Conservation (phyloP, 768 basidiomycete species). For the Myochromella boudieri region DNA sequence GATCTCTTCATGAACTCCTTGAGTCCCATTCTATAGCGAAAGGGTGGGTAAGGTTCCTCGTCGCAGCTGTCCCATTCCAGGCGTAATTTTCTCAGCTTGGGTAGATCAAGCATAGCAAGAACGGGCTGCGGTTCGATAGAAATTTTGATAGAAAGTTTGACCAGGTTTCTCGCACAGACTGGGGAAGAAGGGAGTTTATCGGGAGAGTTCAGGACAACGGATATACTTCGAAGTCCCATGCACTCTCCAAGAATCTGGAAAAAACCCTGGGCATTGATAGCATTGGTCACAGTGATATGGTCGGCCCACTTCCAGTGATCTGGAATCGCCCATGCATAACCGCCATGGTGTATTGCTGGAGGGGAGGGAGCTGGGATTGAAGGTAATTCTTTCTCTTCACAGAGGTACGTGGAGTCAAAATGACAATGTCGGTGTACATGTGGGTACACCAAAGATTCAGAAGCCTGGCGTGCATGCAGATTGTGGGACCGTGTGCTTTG, state of each 20-base stretch:
- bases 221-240: not conserved
- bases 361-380: too few species aligned
- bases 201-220: not conserved
- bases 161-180: not conserved
- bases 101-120: not conserved
- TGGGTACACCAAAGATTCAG: too few species aligned
- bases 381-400: too few species aligned
- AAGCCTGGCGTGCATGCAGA: too few species aligned
- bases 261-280: not conserved
- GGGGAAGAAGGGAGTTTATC: not conserved
- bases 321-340: not conserved
- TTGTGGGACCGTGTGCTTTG: too few species aligned
- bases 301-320: not conserved
- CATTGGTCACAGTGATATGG: not conserved
- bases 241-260: not conserved
- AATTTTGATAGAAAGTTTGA: not conserved
- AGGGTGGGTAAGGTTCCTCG: not conserved
- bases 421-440: too few species aligned
- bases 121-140: not conserved
- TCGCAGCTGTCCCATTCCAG: not conserved
- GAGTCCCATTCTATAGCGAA: not conserved
- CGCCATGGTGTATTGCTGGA: too few species aligned
- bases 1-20: not conserved
- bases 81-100: not conserved
- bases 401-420: too few species aligned